These are phyloP conservation scores for Monosporascus cannonballus DNA, from an alignment of 2,329 filamentous ascomycete species.

Conservation along the genomic window DNA sequence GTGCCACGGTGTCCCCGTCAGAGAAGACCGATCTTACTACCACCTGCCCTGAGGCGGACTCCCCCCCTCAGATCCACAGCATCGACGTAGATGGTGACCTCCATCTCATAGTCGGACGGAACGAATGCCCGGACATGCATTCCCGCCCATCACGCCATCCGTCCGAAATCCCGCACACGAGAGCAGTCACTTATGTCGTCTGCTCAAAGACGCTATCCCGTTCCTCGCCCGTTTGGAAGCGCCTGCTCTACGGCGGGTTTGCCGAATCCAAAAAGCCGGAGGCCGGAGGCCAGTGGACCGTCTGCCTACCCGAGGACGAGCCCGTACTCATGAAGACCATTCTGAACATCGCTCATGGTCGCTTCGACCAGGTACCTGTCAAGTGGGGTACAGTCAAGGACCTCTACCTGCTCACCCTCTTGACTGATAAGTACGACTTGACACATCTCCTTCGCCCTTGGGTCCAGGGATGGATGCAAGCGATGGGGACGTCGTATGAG, in stretches of 20 bases:
- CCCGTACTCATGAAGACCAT: slow-evolving; percentile 21
- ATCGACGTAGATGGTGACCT: slow-evolving; percentile 17
- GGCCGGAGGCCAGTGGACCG: slow-evolving; percentile 12
- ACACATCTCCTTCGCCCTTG: slow-evolving; percentile 13
- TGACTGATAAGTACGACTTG: slow-evolving; percentile 22
- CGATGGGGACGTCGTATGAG: too few species aligned
- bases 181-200: slow-evolving; percentile 13
- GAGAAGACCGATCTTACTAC: neutral
- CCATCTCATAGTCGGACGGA: slow-evolving; percentile 7
- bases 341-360: slow-evolving; percentile 26
- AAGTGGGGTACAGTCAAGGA: neutral
- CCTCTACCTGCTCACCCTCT: slow-evolving; percentile 16
- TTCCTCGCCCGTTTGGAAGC: slow-evolving; percentile 17
- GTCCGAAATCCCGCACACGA: slow-evolving; percentile 2
- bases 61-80: neutral
- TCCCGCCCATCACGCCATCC: slow-evolving; percentile 2
- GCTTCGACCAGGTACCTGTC: slow-evolving; percentile 17
- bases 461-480: neutral
- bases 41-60: neutral
- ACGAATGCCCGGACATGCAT: neutral
- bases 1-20: too few species aligned
- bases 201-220: slow-evolving; percentile 17
- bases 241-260: slow-evolving; percentile 18
- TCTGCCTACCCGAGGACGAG: slow-evolving; percentile 25
- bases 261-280: slow-evolving; percentile 12